A percentile compares a stretch with the other conserved stretches of the same genome.
Conservation (phyloP, 495 filamentous ascomycete genomes). For the Hypoxylon trugodes region DNA sequence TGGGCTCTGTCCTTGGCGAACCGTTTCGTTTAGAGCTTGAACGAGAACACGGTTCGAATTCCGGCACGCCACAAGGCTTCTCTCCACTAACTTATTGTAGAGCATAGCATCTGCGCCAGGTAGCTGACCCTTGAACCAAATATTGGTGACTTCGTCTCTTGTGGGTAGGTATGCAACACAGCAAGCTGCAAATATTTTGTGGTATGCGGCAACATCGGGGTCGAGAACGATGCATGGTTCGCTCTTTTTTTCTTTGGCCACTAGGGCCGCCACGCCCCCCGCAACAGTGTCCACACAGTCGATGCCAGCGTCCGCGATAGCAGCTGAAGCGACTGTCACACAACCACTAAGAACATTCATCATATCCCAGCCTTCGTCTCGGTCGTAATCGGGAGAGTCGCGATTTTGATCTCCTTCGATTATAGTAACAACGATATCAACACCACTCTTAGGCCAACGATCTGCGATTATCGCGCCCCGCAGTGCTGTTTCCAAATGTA, state of each 20-base stretch:
- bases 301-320: conserved; percentile 92
- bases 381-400: conserved; percentile 53
- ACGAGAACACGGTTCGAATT: conserved; percentile 55
- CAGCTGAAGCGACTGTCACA: conserved; percentile 94
- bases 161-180: conserved; percentile 89
- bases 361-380: conserved; percentile 71
- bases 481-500: conserved; percentile 90
- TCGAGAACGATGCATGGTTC: conserved; percentile 74
- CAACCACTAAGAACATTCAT: conserved; percentile 93
- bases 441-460: conserved; percentile 94
- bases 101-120: conserved; percentile 50
- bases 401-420: conserved; percentile 81
- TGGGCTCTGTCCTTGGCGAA: conserved; percentile 33
- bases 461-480: conserved; percentile 89
- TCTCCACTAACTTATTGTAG: conserved; percentile 53
- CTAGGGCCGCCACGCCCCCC: conserved; percentile 87
- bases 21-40: conserved; percentile 48
- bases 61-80: conserved; percentile 53
- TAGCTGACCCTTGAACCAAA: conserved; percentile 86
- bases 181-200: conserved; percentile 79
- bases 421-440: conserved; percentile 90
- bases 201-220: conserved; percentile 81
- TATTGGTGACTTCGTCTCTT: conserved; percentile 89
- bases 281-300: conserved; percentile 92
- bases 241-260: conserved; percentile 51